Evolutionary conservation across 768 basidiomycete species (phyloP).

Genomic region (Tricholoma bakamatsutake): DNA sequence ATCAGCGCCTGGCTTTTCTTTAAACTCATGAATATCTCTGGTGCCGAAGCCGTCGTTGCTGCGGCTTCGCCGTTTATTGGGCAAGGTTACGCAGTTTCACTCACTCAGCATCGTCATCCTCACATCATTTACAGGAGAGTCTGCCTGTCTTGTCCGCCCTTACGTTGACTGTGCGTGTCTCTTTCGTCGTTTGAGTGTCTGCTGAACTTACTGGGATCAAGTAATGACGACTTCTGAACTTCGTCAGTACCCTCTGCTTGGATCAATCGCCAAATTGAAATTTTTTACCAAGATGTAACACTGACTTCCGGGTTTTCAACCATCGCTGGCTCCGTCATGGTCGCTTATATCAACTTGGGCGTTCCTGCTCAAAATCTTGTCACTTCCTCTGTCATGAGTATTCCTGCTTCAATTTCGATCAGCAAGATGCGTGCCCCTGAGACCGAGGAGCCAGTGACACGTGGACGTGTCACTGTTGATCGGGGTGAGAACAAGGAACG

Average conservation of each 20-base stretch:
- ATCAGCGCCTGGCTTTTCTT: conserved; percentile 88
- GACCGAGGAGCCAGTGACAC: conserved; percentile 79
- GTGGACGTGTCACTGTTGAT: conserved; percentile 74
- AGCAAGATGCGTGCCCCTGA: conserved; percentile 86
- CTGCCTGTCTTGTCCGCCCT: conserved; percentile 78
- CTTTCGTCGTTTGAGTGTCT: conserved; percentile 3
- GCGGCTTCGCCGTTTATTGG: conserved; percentile 93
- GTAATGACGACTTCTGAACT: conserved; percentile 83
- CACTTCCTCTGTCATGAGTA: conserved; percentile 91
- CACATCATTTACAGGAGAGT: conserved; percentile 43
- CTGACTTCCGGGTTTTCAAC: conserved; percentile 95
- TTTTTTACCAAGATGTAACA: conserved; percentile 43
- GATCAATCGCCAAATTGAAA: not conserved
- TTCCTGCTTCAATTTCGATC: conserved; percentile 90
- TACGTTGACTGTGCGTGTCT: conserved; percentile 56
- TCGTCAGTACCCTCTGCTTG: conserved; percentile 30
- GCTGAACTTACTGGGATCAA: conserved; percentile 9
- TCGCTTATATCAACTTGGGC: conserved; percentile 75
- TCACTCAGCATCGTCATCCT: not conserved
- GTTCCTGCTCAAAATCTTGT: conserved; percentile 76
- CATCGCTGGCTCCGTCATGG: conserved; percentile 86
- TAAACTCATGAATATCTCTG: conserved; percentile 87
- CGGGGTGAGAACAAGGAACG: conserved; percentile 59
- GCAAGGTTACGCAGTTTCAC: conserved; percentile 41
- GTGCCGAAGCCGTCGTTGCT: conserved; percentile 90